Base-by-base conservation (phyloP, 495 filamentous ascomycete species). In the Penicillium waksmanii region DNA sequence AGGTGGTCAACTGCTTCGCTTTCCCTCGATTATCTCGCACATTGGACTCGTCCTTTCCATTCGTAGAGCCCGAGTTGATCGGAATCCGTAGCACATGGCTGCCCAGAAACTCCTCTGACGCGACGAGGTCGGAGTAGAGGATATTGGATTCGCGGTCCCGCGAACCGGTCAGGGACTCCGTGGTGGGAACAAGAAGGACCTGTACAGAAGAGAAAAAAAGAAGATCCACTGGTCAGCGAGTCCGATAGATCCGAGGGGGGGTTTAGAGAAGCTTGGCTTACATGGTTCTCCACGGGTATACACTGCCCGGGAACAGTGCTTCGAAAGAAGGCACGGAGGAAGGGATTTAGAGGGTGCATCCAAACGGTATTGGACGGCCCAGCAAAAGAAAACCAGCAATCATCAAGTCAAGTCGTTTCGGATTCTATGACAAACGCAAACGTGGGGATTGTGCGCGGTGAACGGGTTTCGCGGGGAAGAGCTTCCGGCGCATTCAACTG, bases 331-430 rank as follows among this genome's bases (percentile, higher is more conserved):
- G 96, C 91, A 82, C 90, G 87, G 70, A 99, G 85, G 77, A 96
- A 97, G 71, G 96, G 95, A 77, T 98, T 99, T 88, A 98, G 86
- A 80, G 95, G 92, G 87, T 93, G 94, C 94, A 98, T 97, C 91
- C 94, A 92, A 80, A 75, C 76, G 76, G 67, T 78, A 65, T 73
- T 77, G 77, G 78, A 79, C 76, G 74, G 77, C 76, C 79, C 76
- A 62, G 66, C 51, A 57, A 60, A 68, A 51, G 46, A 65, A 38
- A 57, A 67, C 66, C 52, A 66, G 70, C 57, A 71, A 62, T 79
- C 75, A 79, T 81, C 72, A 78, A 79, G 77, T 63, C 75, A 74
- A 66, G 54, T 67, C 62, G 36, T n/a, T 4, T 7, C 7, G 0
- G 36, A 8, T 44, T 18, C 62, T 35, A 53, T 66, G 51, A 49